Conservation (phyloP, 129 eudicot genomes). For the Flaveria brownii region DNA sequence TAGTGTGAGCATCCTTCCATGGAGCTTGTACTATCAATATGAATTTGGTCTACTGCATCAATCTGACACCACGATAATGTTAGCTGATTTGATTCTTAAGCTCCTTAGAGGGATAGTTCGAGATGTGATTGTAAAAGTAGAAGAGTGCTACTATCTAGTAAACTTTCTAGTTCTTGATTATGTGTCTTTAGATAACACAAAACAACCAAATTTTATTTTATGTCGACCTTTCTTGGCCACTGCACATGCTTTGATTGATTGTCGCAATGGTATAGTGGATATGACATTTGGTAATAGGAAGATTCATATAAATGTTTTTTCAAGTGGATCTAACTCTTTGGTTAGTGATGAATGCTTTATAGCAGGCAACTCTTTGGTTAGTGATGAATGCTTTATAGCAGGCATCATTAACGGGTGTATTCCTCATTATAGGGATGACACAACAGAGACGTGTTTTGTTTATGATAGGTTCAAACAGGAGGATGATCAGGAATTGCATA, state of each 20-base stretch:
- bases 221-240: too few relatives aligned
- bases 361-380: too few relatives aligned
- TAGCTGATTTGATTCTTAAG: not conserved
- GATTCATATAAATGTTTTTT: too few relatives aligned
- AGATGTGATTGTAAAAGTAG: not conserved
- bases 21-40: too few relatives aligned
- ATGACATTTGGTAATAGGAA: too few relatives aligned
- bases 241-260: too few relatives aligned
- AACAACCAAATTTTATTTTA: not conserved
- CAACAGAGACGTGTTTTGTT: not conserved
- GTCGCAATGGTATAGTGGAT: too few relatives aligned
- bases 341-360: too few relatives aligned
- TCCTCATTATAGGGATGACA: not conserved
- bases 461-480: not conserved
- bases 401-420: not conserved
- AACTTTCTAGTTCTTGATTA: not conserved
- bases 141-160: not conserved
- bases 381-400: too few relatives aligned
- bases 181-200: not conserved
- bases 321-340: too few relatives aligned
- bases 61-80: not conserved
- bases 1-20: too few relatives aligned
- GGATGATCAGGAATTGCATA: not conserved
- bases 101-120: not conserved
- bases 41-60: not conserved